Evolutionary conservation across 2,329 filamentous ascomycete genomes (phyloP), one percentile per base, ranked within the genome.

Genomic region (Amylocarpus encephaloides): DNA sequence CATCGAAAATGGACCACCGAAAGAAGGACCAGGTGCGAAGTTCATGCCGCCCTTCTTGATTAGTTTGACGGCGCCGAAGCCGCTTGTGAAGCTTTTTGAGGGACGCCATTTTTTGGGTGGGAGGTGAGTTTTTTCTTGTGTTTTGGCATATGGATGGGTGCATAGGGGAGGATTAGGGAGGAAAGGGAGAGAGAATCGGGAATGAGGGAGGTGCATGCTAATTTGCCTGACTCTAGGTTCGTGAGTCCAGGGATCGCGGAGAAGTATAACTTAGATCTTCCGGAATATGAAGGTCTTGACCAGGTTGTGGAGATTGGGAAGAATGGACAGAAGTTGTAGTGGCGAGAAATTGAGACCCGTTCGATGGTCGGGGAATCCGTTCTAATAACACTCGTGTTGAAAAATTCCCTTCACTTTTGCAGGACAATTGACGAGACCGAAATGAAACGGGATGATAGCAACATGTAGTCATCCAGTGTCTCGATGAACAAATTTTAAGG

Each of bases 101-200:
- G 93, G 92, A 1, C 80, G 88, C 42, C 93, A 98, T 73, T 98
- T 97, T 64, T 69, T 98, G 49, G 93, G 93, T 6, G 93, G 93
- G 48, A 76, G 88, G 78, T 86, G 71, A 48, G 55, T 55, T n/a
- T 13, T n/a, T 38, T 53, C 33, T 22, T 9, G 7, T 11, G 1
- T 18, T 33, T 40, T n/a, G 32, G 38, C 11, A n/a, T 26, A 2
- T 39, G 2, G n/a, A n/a, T n/a, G n/a, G n/a, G n/a, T n/a, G 6
- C 2, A 32, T n/a, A 30, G 15, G 34, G 22, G 9, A 19, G 18
- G 12, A n/a, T 10, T 19, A n/a, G 30, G 48, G 54, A 62, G 40
- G 62, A 29, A 26, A 19, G 36, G 43, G 32, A 43, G 16, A 12
- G 12, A 29, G 3, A 9, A 33, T 30, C 4, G 11, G n/a, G 10